Percentiles rank a stretch among this genome's conserved stretches.
Evolutionary conservation across 2,329 filamentous ascomycete species (phyloP).

Genomic region (Paradendryphiella salina): DNA sequence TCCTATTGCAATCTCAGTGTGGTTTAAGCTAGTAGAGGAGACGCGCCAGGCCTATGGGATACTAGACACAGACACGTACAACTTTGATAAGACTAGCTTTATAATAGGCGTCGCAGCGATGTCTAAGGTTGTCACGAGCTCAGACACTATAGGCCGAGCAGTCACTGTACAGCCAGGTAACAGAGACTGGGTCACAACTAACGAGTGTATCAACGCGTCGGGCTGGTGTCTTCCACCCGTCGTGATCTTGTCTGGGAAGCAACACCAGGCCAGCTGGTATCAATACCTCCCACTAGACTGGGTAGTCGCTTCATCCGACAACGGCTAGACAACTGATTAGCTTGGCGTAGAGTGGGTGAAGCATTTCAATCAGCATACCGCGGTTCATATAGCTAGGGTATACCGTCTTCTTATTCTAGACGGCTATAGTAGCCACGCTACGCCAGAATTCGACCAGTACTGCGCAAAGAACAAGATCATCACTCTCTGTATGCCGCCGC

Average conservation of each 20-base stretch:
- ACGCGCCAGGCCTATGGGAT: too few species aligned
- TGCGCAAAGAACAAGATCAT: neutral
- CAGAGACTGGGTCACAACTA: neutral
- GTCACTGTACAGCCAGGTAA: constrained; percentile 14
- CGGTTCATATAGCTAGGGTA: constrained; percentile 22
- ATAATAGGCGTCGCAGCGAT: too few species aligned
- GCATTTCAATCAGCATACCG: constrained; percentile 42
- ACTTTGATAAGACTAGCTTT: constrained; percentile 23
- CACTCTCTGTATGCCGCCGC: too few species aligned
- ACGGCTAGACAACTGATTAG: constrained; percentile 44
- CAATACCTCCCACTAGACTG: neutral
- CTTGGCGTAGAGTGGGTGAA: constrained; percentile 39
- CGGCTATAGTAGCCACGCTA: constrained; percentile 39
- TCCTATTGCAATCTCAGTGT: too few species aligned
- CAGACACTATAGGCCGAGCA: constrained; percentile 5
- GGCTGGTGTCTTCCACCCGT: constrained; percentile 8
- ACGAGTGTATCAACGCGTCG: constrained; percentile 3
- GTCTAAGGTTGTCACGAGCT: too few species aligned
- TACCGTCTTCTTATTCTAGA: too few species aligned
- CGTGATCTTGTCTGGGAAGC: constrained; percentile 13
- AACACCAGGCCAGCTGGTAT: constrained; percentile 5
- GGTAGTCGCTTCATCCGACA: constrained; percentile 23
- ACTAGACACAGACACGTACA: too few species aligned
- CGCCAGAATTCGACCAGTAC: constrained; percentile 1
- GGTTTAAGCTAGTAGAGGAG: too few species aligned